A percentile compares a stretch with the other conserved stretches of the same genome.
Conservation (phyloP, 805 yeast genomes). For the Spathaspora sp. region DNA sequence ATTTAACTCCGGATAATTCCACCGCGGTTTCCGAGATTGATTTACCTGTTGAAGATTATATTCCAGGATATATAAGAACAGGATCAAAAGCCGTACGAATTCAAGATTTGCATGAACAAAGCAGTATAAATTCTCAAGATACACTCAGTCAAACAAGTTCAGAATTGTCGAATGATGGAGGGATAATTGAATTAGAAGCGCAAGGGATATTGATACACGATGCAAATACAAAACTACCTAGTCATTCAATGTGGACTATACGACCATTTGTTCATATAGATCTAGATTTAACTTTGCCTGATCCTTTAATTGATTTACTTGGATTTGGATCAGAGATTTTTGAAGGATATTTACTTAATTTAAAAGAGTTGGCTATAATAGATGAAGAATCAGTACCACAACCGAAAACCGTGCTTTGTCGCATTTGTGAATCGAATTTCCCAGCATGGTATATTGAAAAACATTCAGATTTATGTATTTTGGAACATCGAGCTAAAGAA, state of each 20-base stretch:
- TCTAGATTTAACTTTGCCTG: conserved; percentile 66
- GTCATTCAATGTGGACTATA: conserved; percentile 91
- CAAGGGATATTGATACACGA: conserved; percentile 86
- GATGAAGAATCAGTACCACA: conserved; percentile 66
- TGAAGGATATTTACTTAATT: conserved; percentile 62
- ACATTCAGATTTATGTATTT: conserved; percentile 82
- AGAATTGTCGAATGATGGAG: conserved; percentile 51
- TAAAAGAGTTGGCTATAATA: conserved; percentile 61
- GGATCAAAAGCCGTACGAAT: not conserved
- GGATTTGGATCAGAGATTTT: conserved; percentile 90
- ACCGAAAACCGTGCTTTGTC: conserved; percentile 81
- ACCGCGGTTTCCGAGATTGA: conserved; percentile 9
- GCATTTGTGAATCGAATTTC: conserved; percentile 87
- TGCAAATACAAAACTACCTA: conserved; percentile 50
- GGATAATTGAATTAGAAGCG: conserved; percentile 76
- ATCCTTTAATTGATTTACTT: conserved; percentile 61
- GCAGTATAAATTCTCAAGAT: not conserved
- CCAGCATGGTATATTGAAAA: conserved; percentile 96
- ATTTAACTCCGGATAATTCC: conserved; percentile 21
- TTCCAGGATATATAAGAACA: conserved; percentile 3
- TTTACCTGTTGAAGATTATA: conserved; percentile 6
- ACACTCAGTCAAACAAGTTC: conserved; percentile 17
- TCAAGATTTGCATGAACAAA: not conserved
- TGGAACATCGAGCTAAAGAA: conserved; percentile 81
- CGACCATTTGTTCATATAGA: conserved; percentile 69